Conservation (phyloP, 2,329 filamentous ascomycete species). For the Aspergillus novoparasiticus region DNA sequence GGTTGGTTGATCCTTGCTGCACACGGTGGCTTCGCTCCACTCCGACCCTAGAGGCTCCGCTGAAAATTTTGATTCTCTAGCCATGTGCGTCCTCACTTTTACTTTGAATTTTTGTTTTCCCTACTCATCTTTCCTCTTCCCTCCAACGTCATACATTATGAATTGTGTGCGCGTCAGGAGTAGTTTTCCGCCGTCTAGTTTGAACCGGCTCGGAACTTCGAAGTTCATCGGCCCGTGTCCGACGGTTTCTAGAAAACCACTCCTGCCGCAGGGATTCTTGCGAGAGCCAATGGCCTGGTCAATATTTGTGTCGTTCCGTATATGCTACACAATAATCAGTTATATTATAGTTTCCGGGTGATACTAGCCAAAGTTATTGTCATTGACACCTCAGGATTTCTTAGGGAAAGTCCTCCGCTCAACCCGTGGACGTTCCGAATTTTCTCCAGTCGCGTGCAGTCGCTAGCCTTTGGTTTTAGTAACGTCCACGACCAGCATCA, state of each 20-base stretch:
- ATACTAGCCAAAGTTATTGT: neutral
- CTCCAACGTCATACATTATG: neutral
- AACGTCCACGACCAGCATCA: slow-evolving; percentile 7
- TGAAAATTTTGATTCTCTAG: slow-evolving; percentile 13
- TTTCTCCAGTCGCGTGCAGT: slow-evolving; percentile 13
- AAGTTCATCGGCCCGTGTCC: neutral
- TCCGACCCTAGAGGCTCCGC: slow-evolving; percentile 10
- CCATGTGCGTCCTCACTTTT: neutral
- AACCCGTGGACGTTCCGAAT: neutral
- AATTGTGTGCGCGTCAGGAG: neutral
- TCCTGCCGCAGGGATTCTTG: neutral
- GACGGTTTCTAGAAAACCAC: neutral
- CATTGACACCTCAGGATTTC: neutral
- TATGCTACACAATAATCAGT: neutral
- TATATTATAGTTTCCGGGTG: neutral
- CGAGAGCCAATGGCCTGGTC: neutral
- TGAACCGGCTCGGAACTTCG: neutral
- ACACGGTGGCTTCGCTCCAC: slow-evolving; percentile 15
- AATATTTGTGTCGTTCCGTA: neutral
- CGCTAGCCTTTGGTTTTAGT: slow-evolving; percentile 8
- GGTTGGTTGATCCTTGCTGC: slow-evolving; percentile 14
- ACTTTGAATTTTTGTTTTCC: neutral
- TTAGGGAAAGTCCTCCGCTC: neutral
- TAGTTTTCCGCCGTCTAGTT: neutral
- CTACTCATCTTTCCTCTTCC: neutral